phyloP scores from a whole-genome alignment of 331 rosid species.

The Arachis monticola region DNA sequence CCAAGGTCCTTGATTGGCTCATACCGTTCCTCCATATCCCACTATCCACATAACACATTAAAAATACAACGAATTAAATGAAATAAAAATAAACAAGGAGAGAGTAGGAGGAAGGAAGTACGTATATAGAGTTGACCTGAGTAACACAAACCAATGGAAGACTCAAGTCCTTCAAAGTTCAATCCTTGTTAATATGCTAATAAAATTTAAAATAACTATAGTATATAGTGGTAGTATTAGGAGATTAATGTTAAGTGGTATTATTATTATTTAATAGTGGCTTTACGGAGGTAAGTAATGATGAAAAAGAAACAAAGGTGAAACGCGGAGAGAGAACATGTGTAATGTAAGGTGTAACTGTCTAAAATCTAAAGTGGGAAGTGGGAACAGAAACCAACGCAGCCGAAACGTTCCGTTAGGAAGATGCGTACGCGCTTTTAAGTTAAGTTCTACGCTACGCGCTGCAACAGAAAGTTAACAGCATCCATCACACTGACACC shows the following conservation, averaged over 20 bases:
- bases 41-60: not conserved
- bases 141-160: not conserved
- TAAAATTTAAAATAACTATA: too few relatives aligned
- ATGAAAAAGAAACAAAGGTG: not conserved
- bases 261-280: not conserved
- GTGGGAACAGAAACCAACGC: not conserved
- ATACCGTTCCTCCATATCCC: conserved; percentile 73
- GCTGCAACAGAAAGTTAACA: not conserved
- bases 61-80: conserved; percentile 10
- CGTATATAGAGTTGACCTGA: not conserved
- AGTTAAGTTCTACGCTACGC: too few relatives aligned
- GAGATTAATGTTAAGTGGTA: not conserved
- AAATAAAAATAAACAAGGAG: not conserved
- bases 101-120: not conserved
- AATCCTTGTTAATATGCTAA: not conserved
- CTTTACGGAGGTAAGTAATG: not conserved
- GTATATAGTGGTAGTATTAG: not conserved
- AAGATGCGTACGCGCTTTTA: too few relatives aligned
- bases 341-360: too few relatives aligned
- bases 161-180: not conserved
- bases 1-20: conserved; percentile 84
- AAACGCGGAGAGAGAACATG: not conserved
- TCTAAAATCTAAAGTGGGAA: too few relatives aligned
- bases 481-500: not conserved
- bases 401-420: not conserved